These are phyloP conservation scores for Aspergillus fumigatus DNA, from an alignment of 2,329 filamentous ascomycete species.

Conservation along the genomic window DNA sequence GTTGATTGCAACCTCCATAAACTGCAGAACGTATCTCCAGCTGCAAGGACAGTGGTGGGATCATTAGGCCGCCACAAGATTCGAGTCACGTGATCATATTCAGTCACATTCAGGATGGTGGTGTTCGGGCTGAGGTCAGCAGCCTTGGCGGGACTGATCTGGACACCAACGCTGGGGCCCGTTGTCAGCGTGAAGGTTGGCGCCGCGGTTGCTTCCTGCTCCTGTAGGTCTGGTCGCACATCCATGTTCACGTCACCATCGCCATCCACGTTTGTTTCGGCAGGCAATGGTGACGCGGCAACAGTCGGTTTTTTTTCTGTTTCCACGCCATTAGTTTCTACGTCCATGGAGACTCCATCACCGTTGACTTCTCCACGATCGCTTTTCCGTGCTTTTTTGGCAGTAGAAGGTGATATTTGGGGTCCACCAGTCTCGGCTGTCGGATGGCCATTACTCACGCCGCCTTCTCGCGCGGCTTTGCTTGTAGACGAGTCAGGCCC, in stretches of 20 bases:
- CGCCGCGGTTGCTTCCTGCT: conserved; percentile 28
- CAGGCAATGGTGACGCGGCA: conserved; percentile 18
- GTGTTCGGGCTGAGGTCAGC: conserved; percentile 44
- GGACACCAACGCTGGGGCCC: conserved; percentile 44
- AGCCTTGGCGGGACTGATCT: conserved; percentile 46
- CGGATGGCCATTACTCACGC: conserved; percentile 34
- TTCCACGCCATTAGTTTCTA: conserved; percentile 35
- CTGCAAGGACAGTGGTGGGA: conserved; percentile 38
- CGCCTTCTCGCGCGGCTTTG: conserved; percentile 33
- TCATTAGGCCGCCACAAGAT: conserved; percentile 44
- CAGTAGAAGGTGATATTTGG: conserved; percentile 21
- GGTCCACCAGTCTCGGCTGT: conserved; percentile 22
- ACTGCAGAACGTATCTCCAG: conserved; percentile 43
- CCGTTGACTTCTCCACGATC: conserved; percentile 28
- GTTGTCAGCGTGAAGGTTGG: conserved; percentile 38
- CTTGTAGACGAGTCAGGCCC: conserved; percentile 26
- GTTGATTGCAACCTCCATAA: conserved; percentile 39
- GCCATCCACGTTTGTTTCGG: conserved; percentile 33
- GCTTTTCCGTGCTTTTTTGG: conserved; percentile 33
- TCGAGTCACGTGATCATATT: conserved; percentile 37
- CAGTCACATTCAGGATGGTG: conserved; percentile 36
- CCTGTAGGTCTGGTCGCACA: conserved; percentile 20
- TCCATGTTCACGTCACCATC: conserved; percentile 43
- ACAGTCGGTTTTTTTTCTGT: conserved; percentile 24
- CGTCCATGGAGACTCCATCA: conserved; percentile 35